Percentiles rank a stretch among this genome's conserved stretches.
These are phyloP conservation scores for Sphaerulina musiva DNA, from an alignment of 2,329 filamentous ascomycete genomes.

Conservation along the genomic window DNA sequence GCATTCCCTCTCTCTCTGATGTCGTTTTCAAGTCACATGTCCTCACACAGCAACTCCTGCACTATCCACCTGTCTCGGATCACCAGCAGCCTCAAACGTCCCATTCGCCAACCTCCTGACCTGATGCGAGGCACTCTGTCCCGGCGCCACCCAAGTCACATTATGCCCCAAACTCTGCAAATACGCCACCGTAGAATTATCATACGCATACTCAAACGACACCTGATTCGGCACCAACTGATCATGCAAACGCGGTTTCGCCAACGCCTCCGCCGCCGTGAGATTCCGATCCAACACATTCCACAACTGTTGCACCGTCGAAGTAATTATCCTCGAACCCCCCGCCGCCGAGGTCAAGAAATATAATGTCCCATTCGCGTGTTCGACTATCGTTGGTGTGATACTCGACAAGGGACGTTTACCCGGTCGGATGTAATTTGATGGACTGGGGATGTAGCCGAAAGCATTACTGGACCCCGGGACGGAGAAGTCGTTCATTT, in stretches of 20 bases:
- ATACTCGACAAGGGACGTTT: constrained; percentile 83
- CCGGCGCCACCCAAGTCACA: constrained; percentile 60
- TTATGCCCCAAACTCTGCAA: constrained; percentile 63
- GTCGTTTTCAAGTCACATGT: not conserved
- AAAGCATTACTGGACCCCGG: constrained; percentile 72
- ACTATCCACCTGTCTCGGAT: constrained; percentile 67
- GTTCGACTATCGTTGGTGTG: constrained; percentile 69
- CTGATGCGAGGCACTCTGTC: constrained; percentile 64
- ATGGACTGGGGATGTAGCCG: constrained; percentile 69
- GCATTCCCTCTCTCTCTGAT: not conserved
- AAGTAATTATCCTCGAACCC: constrained; percentile 73
- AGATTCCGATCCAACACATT: constrained; percentile 62
- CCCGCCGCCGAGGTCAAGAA: constrained; percentile 70
- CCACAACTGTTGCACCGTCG: constrained; percentile 67
- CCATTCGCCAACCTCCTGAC: constrained; percentile 57
- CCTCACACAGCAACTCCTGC: constrained; percentile 50
- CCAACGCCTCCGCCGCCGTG: constrained; percentile 56
- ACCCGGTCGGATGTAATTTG: constrained; percentile 72
- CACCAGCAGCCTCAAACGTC: constrained; percentile 69
- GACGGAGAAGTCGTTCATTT: constrained; percentile 72
- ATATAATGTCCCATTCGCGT: constrained; percentile 58
- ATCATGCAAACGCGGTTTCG: constrained; percentile 66
- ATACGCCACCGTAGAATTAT: constrained; percentile 57
- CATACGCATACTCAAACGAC: constrained; percentile 62
- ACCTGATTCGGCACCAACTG: constrained; percentile 68